Base-by-base conservation (phyloP, 768 basidiomycete genomes). In the Crepidotus variabilis region DNA sequence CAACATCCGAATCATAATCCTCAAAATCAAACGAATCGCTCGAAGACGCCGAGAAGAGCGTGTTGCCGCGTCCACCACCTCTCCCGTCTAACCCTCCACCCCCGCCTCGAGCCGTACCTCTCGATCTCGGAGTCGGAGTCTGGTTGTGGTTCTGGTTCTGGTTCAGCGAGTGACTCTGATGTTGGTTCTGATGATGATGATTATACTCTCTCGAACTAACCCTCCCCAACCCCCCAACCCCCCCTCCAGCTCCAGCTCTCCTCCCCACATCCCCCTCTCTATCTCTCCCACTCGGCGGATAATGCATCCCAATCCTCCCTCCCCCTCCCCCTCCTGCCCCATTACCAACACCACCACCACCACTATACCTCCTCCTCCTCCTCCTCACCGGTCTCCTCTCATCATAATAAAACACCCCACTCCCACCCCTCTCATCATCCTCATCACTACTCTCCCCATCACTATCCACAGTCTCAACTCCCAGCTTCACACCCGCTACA, bases 401-500 rank as follows among this genome's bases (percentile, higher is more conserved):
- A 4, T 8, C 4, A 3, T 8, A 8, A 8, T 28, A 3, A 28
- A 4, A 28, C 28, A 28, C 3, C 28, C 28, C 28, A 28, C 3
- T 8, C 28, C 3, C 28, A 8, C 8, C 28, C 28, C 28, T 28
- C 28, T 28, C 9, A 20, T 84, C 85, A 23, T 89, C 88, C 39
- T 81, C 69, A 61, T 76, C 73, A 64, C 84, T 75, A 67, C 82
- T 72, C 34, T 67, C 67, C 55, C 74, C 94, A 1, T 80, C 92
- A 23, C 94, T 95, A 62, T 98, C 96, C 28, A 28, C 28, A 28
- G 28, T 28, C 63, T 96, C 94, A 0, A 99, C 91, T 0, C 95
- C 95, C 0, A 92, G 95, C 10, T 92, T 76, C 60, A 99, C 97
- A 0, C 97, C 96, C n/a, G 98, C 79, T 8, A 98, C 86, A 66